Conservation (phyloP, 2,329 filamentous ascomycete genomes). For the Tolypocladium album region DNA sequence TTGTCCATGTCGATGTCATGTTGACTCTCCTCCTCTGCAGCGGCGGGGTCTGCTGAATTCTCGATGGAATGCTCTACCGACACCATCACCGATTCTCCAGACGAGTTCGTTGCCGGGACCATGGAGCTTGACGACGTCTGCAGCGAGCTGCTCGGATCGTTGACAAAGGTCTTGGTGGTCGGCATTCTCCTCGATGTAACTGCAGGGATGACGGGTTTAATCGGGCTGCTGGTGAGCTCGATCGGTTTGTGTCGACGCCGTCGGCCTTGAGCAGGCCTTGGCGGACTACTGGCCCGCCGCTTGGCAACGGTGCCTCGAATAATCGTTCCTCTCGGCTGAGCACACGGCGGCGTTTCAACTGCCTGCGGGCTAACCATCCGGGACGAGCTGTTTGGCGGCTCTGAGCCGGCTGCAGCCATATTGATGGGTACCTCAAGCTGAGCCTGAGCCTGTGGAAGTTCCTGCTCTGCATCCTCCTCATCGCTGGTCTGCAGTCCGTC, state of each 20-base stretch:
- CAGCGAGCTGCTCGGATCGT: constrained; percentile 12
- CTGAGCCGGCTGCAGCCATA: constrained; percentile 9
- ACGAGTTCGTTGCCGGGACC: constrained; percentile 13
- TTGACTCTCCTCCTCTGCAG: not conserved
- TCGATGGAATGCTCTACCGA: not conserved
- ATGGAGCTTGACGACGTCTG: constrained; percentile 17
- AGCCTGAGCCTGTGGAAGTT: constrained; percentile 18
- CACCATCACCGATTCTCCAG: not conserved
- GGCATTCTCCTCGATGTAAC: constrained; percentile 9
- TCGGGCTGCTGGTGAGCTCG: constrained; percentile 7
- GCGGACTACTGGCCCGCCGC: constrained; percentile 1
- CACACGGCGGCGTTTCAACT: constrained; percentile 20
- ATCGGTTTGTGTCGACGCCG: constrained; percentile 15
- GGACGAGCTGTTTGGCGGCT: constrained; percentile 6
- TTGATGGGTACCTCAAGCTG: constrained; percentile 11
- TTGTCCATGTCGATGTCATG: not conserved
- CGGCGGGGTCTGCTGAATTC: constrained; percentile 5
- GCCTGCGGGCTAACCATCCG: not conserved
- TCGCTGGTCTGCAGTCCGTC: constrained; percentile 6
- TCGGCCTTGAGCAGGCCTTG: constrained; percentile 1
- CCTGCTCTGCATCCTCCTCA: constrained; percentile 26
- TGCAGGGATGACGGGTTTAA: constrained; percentile 2
- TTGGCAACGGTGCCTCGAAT: constrained; percentile 9
- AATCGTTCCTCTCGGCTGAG: constrained; percentile 15
- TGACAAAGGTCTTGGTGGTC: constrained; percentile 11